phyloP scores from a whole-genome alignment of 2,329 filamentous ascomycete genomes.

The Pyricularia sp. region DNA sequence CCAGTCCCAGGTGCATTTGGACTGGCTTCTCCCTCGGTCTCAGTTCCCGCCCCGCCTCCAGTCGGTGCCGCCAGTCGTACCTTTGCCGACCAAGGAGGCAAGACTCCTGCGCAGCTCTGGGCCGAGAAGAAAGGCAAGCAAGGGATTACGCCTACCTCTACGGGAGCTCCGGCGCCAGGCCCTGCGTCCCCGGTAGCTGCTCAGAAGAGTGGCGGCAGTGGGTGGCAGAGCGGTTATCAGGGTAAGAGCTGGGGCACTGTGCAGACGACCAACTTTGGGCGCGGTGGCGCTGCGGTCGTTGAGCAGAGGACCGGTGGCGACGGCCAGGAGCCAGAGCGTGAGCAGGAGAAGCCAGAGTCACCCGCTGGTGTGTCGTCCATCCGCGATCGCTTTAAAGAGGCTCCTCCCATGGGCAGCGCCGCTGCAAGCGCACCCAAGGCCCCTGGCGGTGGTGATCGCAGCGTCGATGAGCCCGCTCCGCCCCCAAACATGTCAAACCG shows the following conservation, averaged over 20 bases:
- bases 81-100: slow-evolving; percentile 89
- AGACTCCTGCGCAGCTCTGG: slow-evolving; percentile 95
- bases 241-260: slow-evolving; percentile 89
- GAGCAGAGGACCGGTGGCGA: slow-evolving; percentile 56
- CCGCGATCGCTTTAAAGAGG: slow-evolving; percentile 73
- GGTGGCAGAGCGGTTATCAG: slow-evolving; percentile 86
- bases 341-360: slow-evolving; percentile 39
- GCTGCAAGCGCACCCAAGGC: slow-evolving; percentile 23
- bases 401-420: slow-evolving; percentile 55
- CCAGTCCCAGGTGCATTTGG: slow-evolving; percentile 64
- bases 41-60: slow-evolving; percentile 44
- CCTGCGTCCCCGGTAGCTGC: slow-evolving; percentile 44
- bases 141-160: slow-evolving; percentile 33
- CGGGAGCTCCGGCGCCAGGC: slow-evolving; percentile 27
- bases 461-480: slow-evolving; percentile 40
- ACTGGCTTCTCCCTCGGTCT: slow-evolving; percentile 47
- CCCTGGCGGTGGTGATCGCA: slow-evolving; percentile 20
- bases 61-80: slow-evolving; percentile 80
- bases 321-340: slow-evolving; percentile 29
- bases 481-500: slow-evolving; percentile 60
- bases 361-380: slow-evolving; percentile 61
- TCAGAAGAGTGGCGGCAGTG: slow-evolving; percentile 63
- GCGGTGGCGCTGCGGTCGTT: slow-evolving; percentile 38
- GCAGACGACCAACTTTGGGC: slow-evolving; percentile 62
- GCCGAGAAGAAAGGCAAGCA: slow-evolving; percentile 92